Percentiles rank a stretch among this genome's conserved stretches.
These are phyloP conservation scores for Aspergillus pseudoterreus DNA, from an alignment of 2,329 filamentous ascomycete species.

Conservation along the genomic window DNA sequence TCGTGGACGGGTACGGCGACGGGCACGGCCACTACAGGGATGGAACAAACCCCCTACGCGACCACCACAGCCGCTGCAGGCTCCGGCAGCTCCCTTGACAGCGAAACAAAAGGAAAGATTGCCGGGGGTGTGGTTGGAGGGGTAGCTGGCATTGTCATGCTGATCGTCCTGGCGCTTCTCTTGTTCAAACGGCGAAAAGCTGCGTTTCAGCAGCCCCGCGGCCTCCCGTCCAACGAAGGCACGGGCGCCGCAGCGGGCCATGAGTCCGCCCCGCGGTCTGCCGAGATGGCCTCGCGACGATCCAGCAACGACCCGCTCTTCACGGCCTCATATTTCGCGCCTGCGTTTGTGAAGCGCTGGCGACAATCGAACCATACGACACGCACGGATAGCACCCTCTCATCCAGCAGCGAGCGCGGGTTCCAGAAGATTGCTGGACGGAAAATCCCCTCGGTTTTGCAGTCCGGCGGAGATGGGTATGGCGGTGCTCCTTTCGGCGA, in stretches of 20 bases:
- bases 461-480: constrained; percentile 45
- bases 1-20: neutral
- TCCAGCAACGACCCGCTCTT: constrained; percentile 38
- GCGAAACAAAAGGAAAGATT: constrained; percentile 48
- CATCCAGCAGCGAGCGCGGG: constrained; percentile 41
- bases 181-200: constrained; percentile 44
- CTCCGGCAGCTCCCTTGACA: constrained; percentile 16
- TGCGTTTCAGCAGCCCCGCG: constrained; percentile 15
- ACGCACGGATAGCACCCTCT: constrained; percentile 32
- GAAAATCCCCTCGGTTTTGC: constrained; percentile 46
- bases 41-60: neutral
- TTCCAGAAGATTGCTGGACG: constrained; percentile 49
- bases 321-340: constrained; percentile 35
- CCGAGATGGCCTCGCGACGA: constrained; percentile 33
- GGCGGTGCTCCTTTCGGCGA: constrained; percentile 32
- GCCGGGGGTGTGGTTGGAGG: constrained; percentile 63
- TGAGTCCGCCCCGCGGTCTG: constrained; percentile 13
- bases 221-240: constrained; percentile 23
- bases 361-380: constrained; percentile 35
- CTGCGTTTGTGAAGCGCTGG: constrained; percentile 40
- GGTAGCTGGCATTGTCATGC: constrained; percentile 54
- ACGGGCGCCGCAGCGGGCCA: constrained; percentile 11
- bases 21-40: neutral
- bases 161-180: constrained; percentile 31
- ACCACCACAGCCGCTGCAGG: constrained; percentile 7